These are phyloP conservation scores for Breynia disticha DNA, from an alignment of 441 rosid species.

Conservation along the genomic window DNA sequence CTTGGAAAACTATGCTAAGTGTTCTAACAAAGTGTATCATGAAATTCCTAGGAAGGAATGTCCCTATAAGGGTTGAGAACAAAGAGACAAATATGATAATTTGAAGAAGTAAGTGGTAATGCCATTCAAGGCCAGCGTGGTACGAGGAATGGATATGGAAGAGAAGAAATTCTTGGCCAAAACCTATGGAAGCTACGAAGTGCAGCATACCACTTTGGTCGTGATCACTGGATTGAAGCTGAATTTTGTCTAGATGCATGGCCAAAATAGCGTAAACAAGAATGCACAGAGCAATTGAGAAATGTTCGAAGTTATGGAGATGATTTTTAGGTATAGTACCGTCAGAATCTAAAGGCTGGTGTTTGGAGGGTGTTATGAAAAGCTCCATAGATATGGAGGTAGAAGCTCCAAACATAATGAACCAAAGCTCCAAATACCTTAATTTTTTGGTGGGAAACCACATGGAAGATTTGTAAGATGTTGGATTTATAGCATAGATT, in stretches of 20 bases:
- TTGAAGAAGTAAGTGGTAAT: conserved; percentile 50
- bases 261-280: not conserved
- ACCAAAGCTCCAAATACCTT: no score
- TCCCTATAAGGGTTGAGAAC: conserved; percentile 36
- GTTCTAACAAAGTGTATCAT: conserved; percentile 46
- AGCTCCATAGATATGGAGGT: not conserved
- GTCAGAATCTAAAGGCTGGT: not conserved
- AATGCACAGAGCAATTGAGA: not conserved
- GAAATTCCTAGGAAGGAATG: conserved; percentile 42
- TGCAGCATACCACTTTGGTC: conserved; percentile 20
- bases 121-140: conserved; percentile 55
- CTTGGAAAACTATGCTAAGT: conserved; percentile 43
- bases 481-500: no score
- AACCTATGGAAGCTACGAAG: conserved; percentile 39
- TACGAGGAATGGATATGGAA: conserved; percentile 59
- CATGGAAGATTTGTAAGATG: no score
- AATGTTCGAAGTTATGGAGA: not conserved
- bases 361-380: no score
- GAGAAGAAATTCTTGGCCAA: conserved; percentile 41
- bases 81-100: conserved; percentile 29
- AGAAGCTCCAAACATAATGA: no score
- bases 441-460: no score
- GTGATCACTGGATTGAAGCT: not conserved
- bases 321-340: not conserved
- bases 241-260: not conserved